These are phyloP conservation scores for Scenedesmus sp. DNA, from an alignment of 163 green algal genomes.

Conservation along the genomic window DNA sequence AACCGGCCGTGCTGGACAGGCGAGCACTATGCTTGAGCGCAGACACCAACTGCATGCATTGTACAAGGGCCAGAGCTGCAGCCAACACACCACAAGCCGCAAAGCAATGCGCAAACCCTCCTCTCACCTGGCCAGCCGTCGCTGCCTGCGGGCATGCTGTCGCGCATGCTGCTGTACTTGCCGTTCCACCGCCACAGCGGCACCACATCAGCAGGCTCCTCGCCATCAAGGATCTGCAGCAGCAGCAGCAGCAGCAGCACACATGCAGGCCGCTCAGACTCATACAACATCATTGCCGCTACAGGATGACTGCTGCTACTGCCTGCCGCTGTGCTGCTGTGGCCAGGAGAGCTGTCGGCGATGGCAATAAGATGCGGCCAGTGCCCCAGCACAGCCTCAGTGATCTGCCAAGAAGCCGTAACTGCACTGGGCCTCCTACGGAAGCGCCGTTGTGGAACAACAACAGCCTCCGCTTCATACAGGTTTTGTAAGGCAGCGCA, in stretches of 20 bases:
- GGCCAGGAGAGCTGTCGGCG: too few relatives aligned
- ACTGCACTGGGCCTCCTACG: too few relatives aligned
- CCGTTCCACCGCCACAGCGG: constrained; percentile 78
- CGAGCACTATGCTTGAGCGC: too few relatives aligned
- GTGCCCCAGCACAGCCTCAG: too few relatives aligned
- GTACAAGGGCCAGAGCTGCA: not conserved
- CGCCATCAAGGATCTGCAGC: constrained; percentile 60
- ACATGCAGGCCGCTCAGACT: not conserved
- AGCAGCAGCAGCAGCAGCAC: not conserved
- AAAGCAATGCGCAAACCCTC: constrained; percentile 38
- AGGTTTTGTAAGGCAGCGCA: not conserved
- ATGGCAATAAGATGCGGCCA: too few relatives aligned
- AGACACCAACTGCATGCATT: not conserved
- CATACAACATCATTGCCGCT: too few relatives aligned
- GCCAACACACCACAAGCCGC: too few relatives aligned
- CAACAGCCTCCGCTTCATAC: not conserved
- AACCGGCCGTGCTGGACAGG: not conserved
- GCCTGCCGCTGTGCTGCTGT: too few relatives aligned
- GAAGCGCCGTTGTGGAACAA: too few relatives aligned
- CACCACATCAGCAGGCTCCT: constrained; percentile 76
- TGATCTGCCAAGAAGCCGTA: too few relatives aligned
- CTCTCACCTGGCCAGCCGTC: not conserved
- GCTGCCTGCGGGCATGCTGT: not conserved
- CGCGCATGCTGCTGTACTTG: not conserved
- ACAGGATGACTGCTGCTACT: too few relatives aligned